phyloP scores from a whole-genome alignment of 2,329 filamentous ascomycete species.

The Diaporthe australafricana region DNA sequence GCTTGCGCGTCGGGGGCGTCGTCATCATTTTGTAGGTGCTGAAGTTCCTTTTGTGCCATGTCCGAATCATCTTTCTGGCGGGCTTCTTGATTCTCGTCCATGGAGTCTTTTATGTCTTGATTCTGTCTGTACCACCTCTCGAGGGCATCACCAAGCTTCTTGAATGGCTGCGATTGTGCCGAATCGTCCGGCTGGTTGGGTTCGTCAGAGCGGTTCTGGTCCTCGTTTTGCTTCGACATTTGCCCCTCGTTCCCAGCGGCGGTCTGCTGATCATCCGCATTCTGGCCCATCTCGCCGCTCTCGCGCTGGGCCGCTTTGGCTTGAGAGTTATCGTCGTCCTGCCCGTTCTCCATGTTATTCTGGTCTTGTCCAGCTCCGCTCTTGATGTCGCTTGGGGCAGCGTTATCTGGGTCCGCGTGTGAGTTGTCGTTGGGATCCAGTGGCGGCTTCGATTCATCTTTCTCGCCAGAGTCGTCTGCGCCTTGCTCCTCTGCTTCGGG shows the following conservation, averaged over 20 bases:
- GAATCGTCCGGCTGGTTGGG: conserved; percentile 57
- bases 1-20: conserved; percentile 89
- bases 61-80: conserved; percentile 69
- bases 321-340: conserved; percentile 66
- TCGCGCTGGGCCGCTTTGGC: conserved; percentile 73
- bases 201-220: conserved; percentile 59
- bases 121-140: conserved; percentile 94
- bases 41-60: conserved; percentile 85
- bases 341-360: conserved; percentile 66
- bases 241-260: conserved; percentile 73
- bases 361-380: conserved; percentile 75
- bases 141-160: conserved; percentile 91
- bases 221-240: conserved; percentile 59
- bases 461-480: conserved; percentile 54
- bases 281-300: conserved; percentile 74
- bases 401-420: conserved; percentile 69
- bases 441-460: conserved; percentile 51
- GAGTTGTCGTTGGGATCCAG: conserved; percentile 58
- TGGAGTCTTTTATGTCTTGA: conserved; percentile 78
- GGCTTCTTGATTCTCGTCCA: conserved; percentile 65
- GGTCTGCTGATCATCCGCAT: conserved; percentile 72
- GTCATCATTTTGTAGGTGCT: conserved; percentile 89
- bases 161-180: conserved; percentile 77
- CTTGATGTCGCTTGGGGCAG: conserved; percentile 72
- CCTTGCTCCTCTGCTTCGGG: conserved; percentile 46